Percentiles rank a stretch among this genome's conserved stretches.
phyloP scores from a whole-genome alignment of 2,329 filamentous ascomycete species.

The Aspergillus pseudotamarii region DNA sequence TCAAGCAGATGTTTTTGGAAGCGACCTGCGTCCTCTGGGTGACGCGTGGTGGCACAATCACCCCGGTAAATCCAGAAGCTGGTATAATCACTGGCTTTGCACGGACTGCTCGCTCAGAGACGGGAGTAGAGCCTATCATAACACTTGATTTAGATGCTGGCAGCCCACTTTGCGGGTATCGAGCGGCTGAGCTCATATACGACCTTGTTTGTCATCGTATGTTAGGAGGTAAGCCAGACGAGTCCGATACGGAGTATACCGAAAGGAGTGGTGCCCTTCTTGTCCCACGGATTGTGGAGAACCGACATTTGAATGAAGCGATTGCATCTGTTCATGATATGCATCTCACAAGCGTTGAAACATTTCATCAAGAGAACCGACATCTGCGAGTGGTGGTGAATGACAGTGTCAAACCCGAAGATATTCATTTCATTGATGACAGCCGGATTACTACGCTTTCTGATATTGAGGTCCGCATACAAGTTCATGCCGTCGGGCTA shows the following conservation, averaged over 20 bases:
- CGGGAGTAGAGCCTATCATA: conserved; percentile 24
- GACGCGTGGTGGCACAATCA: conserved; percentile 21
- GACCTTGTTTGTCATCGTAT: conserved; percentile 18
- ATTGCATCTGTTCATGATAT: conserved; percentile 6
- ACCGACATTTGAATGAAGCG: conserved; percentile 5
- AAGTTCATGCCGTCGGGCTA: not conserved
- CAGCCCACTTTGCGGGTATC: conserved; percentile 6
- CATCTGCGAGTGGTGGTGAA: conserved; percentile 13
- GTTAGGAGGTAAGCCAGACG: not conserved
- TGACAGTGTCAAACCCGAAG: not conserved
- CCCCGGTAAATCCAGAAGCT: conserved; percentile 17
- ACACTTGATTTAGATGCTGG: conserved; percentile 27
- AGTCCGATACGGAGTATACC: conserved; percentile 28
- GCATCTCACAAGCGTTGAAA: conserved; percentile 6
- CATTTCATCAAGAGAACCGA: conserved; percentile 16
- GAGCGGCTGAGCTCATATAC: conserved; percentile 14
- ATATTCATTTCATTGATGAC: conserved; percentile 24
- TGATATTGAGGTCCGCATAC: not conserved
- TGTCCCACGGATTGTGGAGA: conserved; percentile 29
- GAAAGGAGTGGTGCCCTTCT: conserved; percentile 24
- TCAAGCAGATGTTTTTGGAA: conserved; percentile 22
- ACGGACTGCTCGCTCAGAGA: conserved; percentile 31
- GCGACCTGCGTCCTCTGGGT: conserved; percentile 28
- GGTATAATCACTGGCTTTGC: conserved; percentile 26
- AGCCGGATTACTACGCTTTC: not conserved